Evolutionary conservation across 2,329 filamentous ascomycete species (phyloP).

Genomic region (Parafenestella ontariensis): DNA sequence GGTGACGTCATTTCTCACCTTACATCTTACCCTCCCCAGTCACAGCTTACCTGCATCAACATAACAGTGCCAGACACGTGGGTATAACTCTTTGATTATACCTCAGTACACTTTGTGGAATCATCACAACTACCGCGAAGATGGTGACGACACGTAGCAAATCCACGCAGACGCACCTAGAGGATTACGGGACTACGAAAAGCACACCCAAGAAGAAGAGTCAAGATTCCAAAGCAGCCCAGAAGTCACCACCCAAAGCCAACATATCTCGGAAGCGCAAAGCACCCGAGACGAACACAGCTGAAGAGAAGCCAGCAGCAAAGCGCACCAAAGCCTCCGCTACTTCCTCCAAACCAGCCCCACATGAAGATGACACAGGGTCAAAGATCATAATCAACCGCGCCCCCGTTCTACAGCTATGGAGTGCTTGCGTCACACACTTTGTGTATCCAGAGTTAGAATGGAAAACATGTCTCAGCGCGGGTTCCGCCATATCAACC

Average conservation of each 20-base stretch:
- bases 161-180: neutral
- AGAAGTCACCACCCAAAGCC: neutral
- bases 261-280: neutral
- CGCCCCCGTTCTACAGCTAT: conserved; percentile 41
- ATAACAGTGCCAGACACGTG: neutral
- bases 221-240: neutral
- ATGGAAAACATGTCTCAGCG: conserved; percentile 42
- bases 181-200: neutral
- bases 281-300: neutral
- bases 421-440: conserved; percentile 33
- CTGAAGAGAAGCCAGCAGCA: neutral
- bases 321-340: neutral
- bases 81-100: neutral
- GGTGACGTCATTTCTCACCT: neutral
- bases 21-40: neutral
- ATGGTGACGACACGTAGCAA: neutral
- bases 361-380: neutral
- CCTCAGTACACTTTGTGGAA: neutral
- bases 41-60: neutral
- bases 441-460: conserved; percentile 30
- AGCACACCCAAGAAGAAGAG: neutral
- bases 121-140: neutral
- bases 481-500: conserved; percentile 37
- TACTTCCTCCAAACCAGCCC: neutral
- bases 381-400: conserved; percentile 38